Conservation (phyloP, 192 early-diverging fungal genomes). For the Coemansia javaensis region DNA sequence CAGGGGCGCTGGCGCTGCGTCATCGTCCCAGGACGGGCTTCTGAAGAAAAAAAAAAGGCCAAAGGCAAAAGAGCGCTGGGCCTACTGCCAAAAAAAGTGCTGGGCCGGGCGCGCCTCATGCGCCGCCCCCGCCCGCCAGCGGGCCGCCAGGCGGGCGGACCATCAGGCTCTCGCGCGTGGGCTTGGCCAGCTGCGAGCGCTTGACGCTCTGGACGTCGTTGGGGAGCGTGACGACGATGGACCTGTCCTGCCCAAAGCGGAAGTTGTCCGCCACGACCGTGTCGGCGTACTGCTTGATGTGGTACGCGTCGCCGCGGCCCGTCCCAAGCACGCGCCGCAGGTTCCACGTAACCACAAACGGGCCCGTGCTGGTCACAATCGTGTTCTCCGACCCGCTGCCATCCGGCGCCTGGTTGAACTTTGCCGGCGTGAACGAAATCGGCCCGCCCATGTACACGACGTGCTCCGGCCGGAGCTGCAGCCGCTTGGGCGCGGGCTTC, state of each 20-base stretch:
- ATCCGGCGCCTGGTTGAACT: slow-evolving; percentile 77
- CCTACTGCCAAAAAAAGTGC: not conserved
- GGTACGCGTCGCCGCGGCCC: slow-evolving; percentile 70
- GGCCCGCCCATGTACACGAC: slow-evolving; percentile 69
- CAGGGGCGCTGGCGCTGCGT: no score
- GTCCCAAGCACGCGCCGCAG: slow-evolving; percentile 75
- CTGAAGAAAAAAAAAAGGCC: slow-evolving; percentile 1
- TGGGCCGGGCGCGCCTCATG: no score
- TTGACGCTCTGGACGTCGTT: slow-evolving; percentile 67
- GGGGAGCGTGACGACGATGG: slow-evolving; percentile 83
- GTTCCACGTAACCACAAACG: slow-evolving; percentile 90
- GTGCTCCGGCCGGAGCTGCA: slow-evolving; percentile 85
- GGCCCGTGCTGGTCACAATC: slow-evolving; percentile 87
- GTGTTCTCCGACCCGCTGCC: slow-evolving; percentile 58
- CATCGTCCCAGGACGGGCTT: not conserved
- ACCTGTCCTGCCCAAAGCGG: slow-evolving; percentile 70
- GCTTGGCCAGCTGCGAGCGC: slow-evolving; percentile 58
- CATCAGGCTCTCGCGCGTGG: slow-evolving; percentile 49
- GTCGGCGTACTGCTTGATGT: slow-evolving; percentile 81
- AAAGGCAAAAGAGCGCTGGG: not conserved
- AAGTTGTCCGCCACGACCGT: slow-evolving; percentile 90
- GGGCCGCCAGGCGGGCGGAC: slow-evolving; percentile 5
- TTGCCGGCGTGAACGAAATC: slow-evolving; percentile 78
- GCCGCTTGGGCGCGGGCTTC: slow-evolving; percentile 64
- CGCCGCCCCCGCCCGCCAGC: not conserved